phyloP scores from a whole-genome alignment of 768 basidiomycete genomes.

The Fistulinella prunicolor region DNA sequence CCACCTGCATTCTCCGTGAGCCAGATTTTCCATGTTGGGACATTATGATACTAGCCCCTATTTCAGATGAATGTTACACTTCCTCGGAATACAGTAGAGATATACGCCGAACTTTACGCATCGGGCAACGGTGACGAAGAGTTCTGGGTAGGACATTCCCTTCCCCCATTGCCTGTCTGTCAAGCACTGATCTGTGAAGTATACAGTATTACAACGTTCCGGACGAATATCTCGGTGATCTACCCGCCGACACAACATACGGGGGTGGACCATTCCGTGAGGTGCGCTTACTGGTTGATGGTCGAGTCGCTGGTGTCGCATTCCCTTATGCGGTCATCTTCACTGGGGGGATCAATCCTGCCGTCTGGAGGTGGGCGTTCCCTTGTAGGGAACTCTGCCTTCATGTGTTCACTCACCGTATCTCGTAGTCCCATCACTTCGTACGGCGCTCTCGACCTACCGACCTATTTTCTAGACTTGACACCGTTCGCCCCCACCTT shows the following conservation, averaged over 20 bases:
- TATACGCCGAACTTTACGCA: slow-evolving; percentile 70
- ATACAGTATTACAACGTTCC: slow-evolving; percentile 65
- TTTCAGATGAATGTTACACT: slow-evolving; percentile 62
- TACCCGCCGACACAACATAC: slow-evolving; percentile 49
- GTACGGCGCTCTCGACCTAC: slow-evolving; percentile 73
- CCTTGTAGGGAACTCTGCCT: neutral
- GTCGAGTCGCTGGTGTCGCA: slow-evolving; percentile 50
- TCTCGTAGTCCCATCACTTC: slow-evolving; percentile 62
- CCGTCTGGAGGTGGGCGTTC: slow-evolving; percentile 57
- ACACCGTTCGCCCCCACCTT: slow-evolving; percentile 75
- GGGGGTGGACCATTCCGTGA: slow-evolving; percentile 59
- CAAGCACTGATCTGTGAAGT: neutral
- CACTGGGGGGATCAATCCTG: slow-evolving; percentile 70
- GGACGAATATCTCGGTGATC: slow-evolving; percentile 51
- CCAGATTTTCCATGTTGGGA: neutral
- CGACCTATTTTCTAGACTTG: slow-evolving; percentile 74
- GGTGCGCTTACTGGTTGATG: slow-evolving; percentile 58
- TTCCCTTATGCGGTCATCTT: slow-evolving; percentile 66
- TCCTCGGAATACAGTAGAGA: slow-evolving; percentile 63
- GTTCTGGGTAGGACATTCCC: slow-evolving; percentile 59
- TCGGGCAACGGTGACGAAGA: slow-evolving; percentile 67
- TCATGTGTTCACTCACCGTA: neutral
- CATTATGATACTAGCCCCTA: neutral
- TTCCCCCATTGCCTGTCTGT: neutral
- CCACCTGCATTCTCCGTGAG: slow-evolving; percentile 70